Conservation (phyloP, 2,329 filamentous ascomycete genomes). For the Colletotrichum musae region DNA sequence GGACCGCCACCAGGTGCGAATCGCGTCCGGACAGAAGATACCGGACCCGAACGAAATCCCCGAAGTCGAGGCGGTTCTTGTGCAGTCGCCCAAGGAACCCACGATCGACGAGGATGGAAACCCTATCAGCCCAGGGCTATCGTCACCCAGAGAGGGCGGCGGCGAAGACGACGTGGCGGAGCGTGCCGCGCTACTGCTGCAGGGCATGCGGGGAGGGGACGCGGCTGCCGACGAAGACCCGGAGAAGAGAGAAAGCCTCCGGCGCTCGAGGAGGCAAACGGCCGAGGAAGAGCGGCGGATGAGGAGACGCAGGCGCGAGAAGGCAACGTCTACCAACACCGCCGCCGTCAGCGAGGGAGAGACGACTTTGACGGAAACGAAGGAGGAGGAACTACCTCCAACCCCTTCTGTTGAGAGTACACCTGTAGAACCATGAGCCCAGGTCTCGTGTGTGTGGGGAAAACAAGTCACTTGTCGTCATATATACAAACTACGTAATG, state of each 20-base stretch:
- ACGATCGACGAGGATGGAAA: slow-evolving; percentile 64
- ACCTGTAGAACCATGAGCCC: slow-evolving; percentile 40
- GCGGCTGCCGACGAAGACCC: slow-evolving; percentile 66
- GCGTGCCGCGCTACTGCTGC: slow-evolving; percentile 85
- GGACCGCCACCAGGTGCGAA: slow-evolving; percentile 89
- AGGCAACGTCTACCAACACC: slow-evolving; percentile 58
- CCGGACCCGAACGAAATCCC: slow-evolving; percentile 78
- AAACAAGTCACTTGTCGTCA: slow-evolving; percentile 26
- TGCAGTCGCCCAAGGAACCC: slow-evolving; percentile 51
- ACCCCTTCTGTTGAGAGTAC: slow-evolving; percentile 41
- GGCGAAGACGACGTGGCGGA: slow-evolving; percentile 84
- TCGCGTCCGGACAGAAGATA: slow-evolving; percentile 91
- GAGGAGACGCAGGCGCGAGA: slow-evolving; percentile 77
- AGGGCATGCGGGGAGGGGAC: slow-evolving; percentile 82
- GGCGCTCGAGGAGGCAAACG: slow-evolving; percentile 76
- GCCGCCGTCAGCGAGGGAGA: slow-evolving; percentile 43
- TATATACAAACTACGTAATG: slow-evolving; percentile 42
- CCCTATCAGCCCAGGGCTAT: slow-evolving; percentile 65
- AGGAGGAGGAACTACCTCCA: slow-evolving; percentile 41
- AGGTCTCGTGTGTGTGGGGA: slow-evolving; percentile 22
- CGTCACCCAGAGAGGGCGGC: slow-evolving; percentile 60
- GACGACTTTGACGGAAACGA: slow-evolving; percentile 35
- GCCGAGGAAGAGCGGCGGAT: slow-evolving; percentile 83
- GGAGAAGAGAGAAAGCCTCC: slow-evolving; percentile 72
- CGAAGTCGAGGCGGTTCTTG: slow-evolving; percentile 63